These are phyloP conservation scores for Fennellomyces sp. DNA, from an alignment of 371 early-diverging fungal species.

Conservation along the genomic window DNA sequence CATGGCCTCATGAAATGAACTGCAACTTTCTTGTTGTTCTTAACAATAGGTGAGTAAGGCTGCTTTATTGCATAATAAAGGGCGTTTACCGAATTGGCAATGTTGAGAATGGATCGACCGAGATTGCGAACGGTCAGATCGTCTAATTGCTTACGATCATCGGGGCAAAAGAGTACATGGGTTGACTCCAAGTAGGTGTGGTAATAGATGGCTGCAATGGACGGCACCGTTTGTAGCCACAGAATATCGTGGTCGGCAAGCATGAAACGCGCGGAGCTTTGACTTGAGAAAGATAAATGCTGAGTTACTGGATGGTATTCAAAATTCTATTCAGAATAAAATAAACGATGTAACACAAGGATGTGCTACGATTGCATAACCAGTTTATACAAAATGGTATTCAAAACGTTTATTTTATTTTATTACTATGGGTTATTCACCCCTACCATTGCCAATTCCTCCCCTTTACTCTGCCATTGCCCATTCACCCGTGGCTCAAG, in stretches of 20 bases:
- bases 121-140: constrained; percentile 7
- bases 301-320: too few relatives aligned
- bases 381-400: too few relatives aligned
- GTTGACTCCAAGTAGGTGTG: constrained; percentile 3
- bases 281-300: too few relatives aligned
- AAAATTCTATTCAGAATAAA: too few relatives aligned
- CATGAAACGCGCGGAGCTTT: too few relatives aligned
- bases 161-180: constrained; percentile 20
- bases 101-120: constrained; percentile 10
- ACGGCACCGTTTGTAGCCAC: constrained; percentile 16
- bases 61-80: background rate
- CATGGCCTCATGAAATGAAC: constrained; percentile 19
- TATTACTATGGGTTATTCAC: too few relatives aligned
- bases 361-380: too few relatives aligned
- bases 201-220: constrained; percentile 16
- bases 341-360: too few relatives aligned
- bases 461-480: too few relatives aligned
- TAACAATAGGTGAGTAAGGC: background rate
- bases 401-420: too few relatives aligned
- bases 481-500: too few relatives aligned
- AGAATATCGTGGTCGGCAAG: constrained; percentile 5
- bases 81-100: constrained; percentile 15
- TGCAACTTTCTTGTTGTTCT: constrained; percentile 19
- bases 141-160: background rate
- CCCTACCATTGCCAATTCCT: too few relatives aligned